These are phyloP conservation scores for Solanum sejunctum DNA, from an alignment of 257 asterid genomes.

Conservation along the genomic window DNA sequence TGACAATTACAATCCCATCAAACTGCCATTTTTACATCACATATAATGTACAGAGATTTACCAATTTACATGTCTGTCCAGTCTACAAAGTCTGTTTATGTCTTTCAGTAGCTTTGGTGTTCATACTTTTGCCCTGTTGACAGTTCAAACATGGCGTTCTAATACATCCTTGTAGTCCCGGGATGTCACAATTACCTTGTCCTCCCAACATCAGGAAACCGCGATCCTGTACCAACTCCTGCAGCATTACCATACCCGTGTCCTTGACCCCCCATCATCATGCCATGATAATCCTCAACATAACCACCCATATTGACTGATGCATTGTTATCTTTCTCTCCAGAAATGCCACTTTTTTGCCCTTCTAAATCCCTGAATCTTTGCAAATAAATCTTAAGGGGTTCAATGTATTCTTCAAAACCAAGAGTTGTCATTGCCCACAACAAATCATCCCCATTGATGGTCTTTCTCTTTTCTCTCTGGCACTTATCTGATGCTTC, in stretches of 20 bases:
- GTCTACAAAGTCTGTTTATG: background rate
- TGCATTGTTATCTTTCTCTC: slow-evolving; percentile 17
- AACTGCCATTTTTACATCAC: background rate
- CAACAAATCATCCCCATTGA: slow-evolving; percentile 56
- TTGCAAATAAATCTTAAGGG: slow-evolving; percentile 44
- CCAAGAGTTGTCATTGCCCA: slow-evolving; percentile 75
- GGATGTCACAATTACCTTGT: slow-evolving; percentile 1
- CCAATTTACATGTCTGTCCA: background rate
- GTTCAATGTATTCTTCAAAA: slow-evolving; percentile 58
- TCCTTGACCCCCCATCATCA: slow-evolving; percentile 7
- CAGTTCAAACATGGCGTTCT: background rate
- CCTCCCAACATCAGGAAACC: slow-evolving; percentile 19
- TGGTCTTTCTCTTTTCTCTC: slow-evolving; percentile 54
- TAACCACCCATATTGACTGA: slow-evolving; percentile 23
- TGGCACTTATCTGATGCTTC: slow-evolving; percentile 69
- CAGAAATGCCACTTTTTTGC: slow-evolving; percentile 44
- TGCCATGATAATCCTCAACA: slow-evolving; percentile 15
- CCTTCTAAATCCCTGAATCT: slow-evolving; percentile 60
- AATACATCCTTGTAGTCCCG: background rate
- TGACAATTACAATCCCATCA: background rate
- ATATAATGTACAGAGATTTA: background rate
- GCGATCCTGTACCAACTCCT: too few relatives aligned
- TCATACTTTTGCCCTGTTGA: background rate
- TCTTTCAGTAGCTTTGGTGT: background rate
- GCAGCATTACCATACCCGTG: slow-evolving; percentile 17